Evolutionary conservation across 2,329 filamentous ascomycete species (phyloP).

Genomic region (Erysiphe pisi): DNA sequence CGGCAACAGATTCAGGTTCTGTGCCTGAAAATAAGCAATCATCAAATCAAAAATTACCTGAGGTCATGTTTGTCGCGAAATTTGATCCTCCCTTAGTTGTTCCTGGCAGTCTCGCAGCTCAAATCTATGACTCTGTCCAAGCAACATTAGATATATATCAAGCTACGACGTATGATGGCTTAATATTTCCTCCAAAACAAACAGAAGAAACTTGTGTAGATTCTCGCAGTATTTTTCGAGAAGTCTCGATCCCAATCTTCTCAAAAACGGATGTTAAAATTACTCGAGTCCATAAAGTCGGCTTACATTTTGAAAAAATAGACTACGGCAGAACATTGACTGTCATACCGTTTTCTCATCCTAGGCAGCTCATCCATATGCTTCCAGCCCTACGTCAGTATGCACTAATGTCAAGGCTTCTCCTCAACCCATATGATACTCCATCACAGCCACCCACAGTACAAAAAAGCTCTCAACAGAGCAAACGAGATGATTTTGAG

Average conservation of each 20-base stretch:
- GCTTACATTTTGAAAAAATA: slow-evolving; percentile 58
- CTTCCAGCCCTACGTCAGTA: slow-evolving; percentile 68
- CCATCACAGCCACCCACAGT: slow-evolving; percentile 27
- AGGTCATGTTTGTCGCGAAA: slow-evolving; percentile 62
- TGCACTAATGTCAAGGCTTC: slow-evolving; percentile 54
- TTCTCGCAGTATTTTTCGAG: slow-evolving; percentile 45
- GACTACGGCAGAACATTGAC: slow-evolving; percentile 59
- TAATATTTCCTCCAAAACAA: slow-evolving; percentile 45
- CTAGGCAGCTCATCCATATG: slow-evolving; percentile 61
- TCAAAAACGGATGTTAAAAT: slow-evolving; percentile 33
- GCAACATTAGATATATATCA: slow-evolving; percentile 49
- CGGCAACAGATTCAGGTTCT: slow-evolving; percentile 40
- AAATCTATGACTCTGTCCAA: slow-evolving; percentile 50
- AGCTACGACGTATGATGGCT: slow-evolving; percentile 41
- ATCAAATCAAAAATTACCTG: slow-evolving; percentile 47
- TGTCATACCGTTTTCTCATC: slow-evolving; percentile 65
- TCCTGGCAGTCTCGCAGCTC: slow-evolving; percentile 52
- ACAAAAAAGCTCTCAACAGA: slow-evolving; percentile 30
- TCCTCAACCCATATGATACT: slow-evolving; percentile 41
- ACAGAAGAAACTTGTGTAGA: slow-evolving; percentile 46
- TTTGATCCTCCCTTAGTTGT: slow-evolving; percentile 65
- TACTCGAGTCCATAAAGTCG: slow-evolving; percentile 44
- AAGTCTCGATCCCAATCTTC: slow-evolving; percentile 42
- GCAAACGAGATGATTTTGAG: slow-evolving; percentile 34
- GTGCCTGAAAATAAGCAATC: slow-evolving; percentile 47